Base-by-base conservation (phyloP, 345 rosid species). In the Noccaea caerulescens region DNA sequence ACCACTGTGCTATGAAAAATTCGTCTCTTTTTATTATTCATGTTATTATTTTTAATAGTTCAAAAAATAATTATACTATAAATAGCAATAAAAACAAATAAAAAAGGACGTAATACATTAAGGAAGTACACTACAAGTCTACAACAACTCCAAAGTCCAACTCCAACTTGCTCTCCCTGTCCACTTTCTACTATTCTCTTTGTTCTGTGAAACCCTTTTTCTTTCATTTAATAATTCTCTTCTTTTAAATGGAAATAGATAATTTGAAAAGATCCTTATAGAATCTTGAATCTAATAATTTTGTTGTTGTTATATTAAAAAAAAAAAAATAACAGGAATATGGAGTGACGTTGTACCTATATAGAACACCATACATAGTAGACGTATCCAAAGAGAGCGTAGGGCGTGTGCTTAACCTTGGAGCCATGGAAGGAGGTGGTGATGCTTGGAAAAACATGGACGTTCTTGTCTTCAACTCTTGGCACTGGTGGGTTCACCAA, bases 401-500 rank as follows among this genome's bases (percentile, higher is more conserved):
- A 1, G 99, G 97, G 0, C 72, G 82, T 42, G 96, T 94, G 11
- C 86, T 94, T 27, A 80, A 77, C 61, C 81, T 94, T 30, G 79
- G 79, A 66, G 88, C 97, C 14, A 85, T 91, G 30, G 77, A 82
- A 12, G 85, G 69, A 10, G 98, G 71, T 32, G 59, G 91, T 10
- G 65, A 77, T 59, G 71, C 80, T 14, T 93, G 98, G 98, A 83
- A 55, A 73, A 88, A 85, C 37, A 89, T 86, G 96, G 98, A 93
- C 78, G 50, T 91, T 66, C 87, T 91, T 55, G 63, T 93, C 75
- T 93, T 93, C 83, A 93, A 93, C 68, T 85, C 94, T 25, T 93
- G 96, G 98, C 98, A 93, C 75, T 93, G 98, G 98, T 93, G 98
- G 98, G 84, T 87, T 42, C 98, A 91, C 72, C 81, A 84, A 6